Base-by-base conservation (phyloP, 805 yeast species). In the Myxozyma sirexii region DNA sequence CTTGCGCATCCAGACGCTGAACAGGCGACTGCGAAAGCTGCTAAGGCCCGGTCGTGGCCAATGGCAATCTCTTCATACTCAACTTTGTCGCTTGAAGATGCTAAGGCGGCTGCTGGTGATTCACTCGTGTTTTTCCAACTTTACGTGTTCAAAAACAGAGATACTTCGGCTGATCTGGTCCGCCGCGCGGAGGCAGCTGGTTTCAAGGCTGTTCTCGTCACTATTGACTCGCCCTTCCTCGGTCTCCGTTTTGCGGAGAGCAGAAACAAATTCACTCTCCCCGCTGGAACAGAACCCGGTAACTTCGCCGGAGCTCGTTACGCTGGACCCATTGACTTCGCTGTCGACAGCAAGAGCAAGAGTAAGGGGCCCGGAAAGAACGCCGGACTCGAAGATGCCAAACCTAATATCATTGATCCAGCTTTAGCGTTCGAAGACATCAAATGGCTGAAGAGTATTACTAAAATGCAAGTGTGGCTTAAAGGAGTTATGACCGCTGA, bases 401-500 rank as follows among this genome's bases (percentile, higher is more conserved):
- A 60, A 46, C 64, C 64, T 13, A 62, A 64, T 33, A 58, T 51
- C 2, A 31, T 56, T 41, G 68, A 68, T 24, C 62, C 70, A 3
- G 57, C 62, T 13, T 51, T 67, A 4, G 21, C 53, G 10, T 68
- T 69, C 66, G 53, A 53, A 4, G 67, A 64, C 38, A 56, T 76
- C 52, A 65, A 69, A 27, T 61, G 67, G 58, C 70, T 74, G 37
- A 65, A 67, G 52, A 52, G 68, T 3, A 57, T 67, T 33, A 77
- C 83, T 0, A 71, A 72, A 1, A 69, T 83, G 57, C 82, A 84
- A 26, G 73, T 81, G 60, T 79, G 79, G 63, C 74, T 79, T 62
- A 87, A 87, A 70, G 93, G 92, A 1, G 75, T 87, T 8, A 88
- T 85, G 70, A 76, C 86, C 6, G 82, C 82, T 15, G 90, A 85